Base-by-base conservation (phyloP, 2,329 filamentous ascomycete species). In the Plenodomus biglobosus region DNA sequence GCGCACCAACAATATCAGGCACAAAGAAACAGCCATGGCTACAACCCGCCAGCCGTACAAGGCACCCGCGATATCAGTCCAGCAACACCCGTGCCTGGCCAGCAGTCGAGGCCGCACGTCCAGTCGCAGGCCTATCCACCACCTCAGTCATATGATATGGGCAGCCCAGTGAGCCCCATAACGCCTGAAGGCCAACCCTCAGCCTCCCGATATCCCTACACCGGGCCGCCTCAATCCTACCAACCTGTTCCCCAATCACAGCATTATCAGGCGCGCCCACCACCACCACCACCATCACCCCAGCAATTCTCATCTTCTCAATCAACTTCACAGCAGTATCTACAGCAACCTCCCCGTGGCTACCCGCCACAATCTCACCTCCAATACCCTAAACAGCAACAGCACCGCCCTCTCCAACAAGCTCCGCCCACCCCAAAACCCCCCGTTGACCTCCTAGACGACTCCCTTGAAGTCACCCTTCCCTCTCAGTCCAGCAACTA, bases 381-480 rank as follows among this genome's bases (percentile, higher is more conserved):
- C 13, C 60, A 53, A 30, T 48, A 42, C 16, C 55, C 50, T 8
- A 57, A 60, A 17, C 55, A 63, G 11, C 48, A 61, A 35, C 50
- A 50, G 39, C 58, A 62, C 3, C 61, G 64, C 32, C 61, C 62
- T 16, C 63, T 54, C 22, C 71, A 77, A 71, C 46, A 58, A 46
- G 38, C 55, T 42, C 48, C 53, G 8, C 52, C 49, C 11, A 50
- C 51, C 36, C 58, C 50, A 8, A 57, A 55, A 35, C 58, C 61
- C 1, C 56, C 59, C 2, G 59, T 65, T 16, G 83, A 87, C 59
- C 78, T 87, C 39, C 77, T 88, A 44, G 82, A 83, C 27, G 84
- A 83, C 17, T 81, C 82, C 1, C 82, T 86, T 46, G 80, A 85
- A 50, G 74, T 84, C 5, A 77, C 81, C 18, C 71, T 85, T 3